These are phyloP conservation scores for Gypsophila paniculata DNA, from an alignment of 179 eudicot species.

Conservation along the genomic window DNA sequence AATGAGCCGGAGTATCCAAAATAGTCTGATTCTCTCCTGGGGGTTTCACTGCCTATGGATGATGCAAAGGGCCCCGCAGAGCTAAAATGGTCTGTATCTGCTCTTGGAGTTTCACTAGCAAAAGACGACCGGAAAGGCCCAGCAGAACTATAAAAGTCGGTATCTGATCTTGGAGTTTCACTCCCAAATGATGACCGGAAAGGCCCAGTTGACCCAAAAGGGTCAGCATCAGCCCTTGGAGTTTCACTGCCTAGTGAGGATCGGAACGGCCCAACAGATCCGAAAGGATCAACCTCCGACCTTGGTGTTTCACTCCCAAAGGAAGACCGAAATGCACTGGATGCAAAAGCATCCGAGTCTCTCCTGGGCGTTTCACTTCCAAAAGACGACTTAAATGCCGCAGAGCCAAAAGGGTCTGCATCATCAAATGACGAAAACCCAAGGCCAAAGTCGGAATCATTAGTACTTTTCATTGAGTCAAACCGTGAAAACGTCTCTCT, in stretches of 20 bases:
- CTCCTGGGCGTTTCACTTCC: slow-evolving; percentile 47
- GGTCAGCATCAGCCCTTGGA: slow-evolving; percentile 36
- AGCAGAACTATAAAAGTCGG: slow-evolving; percentile 31
- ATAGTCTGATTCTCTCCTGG: slow-evolving; percentile 33
- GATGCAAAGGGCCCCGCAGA: slow-evolving; percentile 33
- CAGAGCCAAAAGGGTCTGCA: slow-evolving; percentile 72
- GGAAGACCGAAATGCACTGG: slow-evolving; percentile 30
- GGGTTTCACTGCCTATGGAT: slow-evolving; percentile 34
- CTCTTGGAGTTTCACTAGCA: slow-evolving; percentile 41
- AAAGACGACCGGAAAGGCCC: slow-evolving; percentile 38
- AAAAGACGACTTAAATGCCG: slow-evolving; percentile 51
- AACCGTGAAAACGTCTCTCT: slow-evolving; percentile 50
- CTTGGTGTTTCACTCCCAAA: slow-evolving; percentile 43
- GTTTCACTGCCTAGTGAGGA: slow-evolving; percentile 33
- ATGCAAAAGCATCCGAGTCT: slow-evolving; percentile 34
- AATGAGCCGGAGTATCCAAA: slow-evolving; percentile 33
- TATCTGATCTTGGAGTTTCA: slow-evolving; percentile 44
- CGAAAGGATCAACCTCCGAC: slow-evolving; percentile 39
- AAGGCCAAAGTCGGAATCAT: slow-evolving; percentile 48
- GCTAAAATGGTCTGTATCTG: slow-evolving; percentile 35
- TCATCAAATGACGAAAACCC: slow-evolving; percentile 69
- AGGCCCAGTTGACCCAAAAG: slow-evolving; percentile 32
- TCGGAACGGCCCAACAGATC: slow-evolving; percentile 32
- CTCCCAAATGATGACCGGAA: slow-evolving; percentile 28
- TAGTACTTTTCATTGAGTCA: slow-evolving; percentile 64